These are phyloP conservation scores for Leptographium flavum DNA, from an alignment of 2,329 filamentous ascomycete species.

Conservation along the genomic window DNA sequence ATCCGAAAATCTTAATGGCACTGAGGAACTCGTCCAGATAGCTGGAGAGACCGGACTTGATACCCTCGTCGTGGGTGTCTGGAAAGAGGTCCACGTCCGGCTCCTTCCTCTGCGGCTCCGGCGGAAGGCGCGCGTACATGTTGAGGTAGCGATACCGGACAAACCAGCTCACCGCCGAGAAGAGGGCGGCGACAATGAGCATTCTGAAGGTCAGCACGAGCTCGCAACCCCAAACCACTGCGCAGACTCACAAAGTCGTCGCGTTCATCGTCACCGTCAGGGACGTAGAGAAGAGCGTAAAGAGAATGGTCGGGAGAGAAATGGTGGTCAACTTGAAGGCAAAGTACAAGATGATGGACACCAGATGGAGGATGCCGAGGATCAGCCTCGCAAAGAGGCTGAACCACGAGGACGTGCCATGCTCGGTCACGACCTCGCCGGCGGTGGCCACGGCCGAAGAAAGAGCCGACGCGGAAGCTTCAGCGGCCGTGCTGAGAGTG, in stretches of 20 bases:
- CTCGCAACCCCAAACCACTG: neutral
- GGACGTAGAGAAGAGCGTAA: conserved; percentile 79
- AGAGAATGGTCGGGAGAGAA: conserved; percentile 77
- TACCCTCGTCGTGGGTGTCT: conserved; percentile 77
- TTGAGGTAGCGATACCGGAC: conserved; percentile 92
- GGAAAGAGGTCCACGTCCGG: conserved; percentile 91
- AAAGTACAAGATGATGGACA: conserved; percentile 57
- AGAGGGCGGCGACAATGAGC: conserved; percentile 60
- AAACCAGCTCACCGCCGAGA: conserved; percentile 84
- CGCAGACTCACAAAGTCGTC: conserved; percentile 62
- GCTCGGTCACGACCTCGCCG: conserved; percentile 21
- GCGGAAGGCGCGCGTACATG: conserved; percentile 88
- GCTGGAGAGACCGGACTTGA: conserved; percentile 83
- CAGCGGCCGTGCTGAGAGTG: neutral
- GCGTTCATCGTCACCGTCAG: conserved; percentile 98
- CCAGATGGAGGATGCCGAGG: conserved; percentile 38
- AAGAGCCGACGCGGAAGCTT: conserved; percentile 15
- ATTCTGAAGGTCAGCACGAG: conserved; percentile 32
- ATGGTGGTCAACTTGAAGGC: conserved; percentile 74
- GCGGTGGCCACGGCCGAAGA: conserved; percentile 25
- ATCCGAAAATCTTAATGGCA: conserved; percentile 98
- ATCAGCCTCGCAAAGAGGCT: conserved; percentile 40
- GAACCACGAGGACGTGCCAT: conserved; percentile 38
- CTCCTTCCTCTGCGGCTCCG: conserved; percentile 90
- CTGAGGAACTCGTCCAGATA: conserved; percentile 97